These are phyloP conservation scores for Paulownia fortunei DNA, from an alignment of 257 asterid species.

Conservation along the genomic window DNA sequence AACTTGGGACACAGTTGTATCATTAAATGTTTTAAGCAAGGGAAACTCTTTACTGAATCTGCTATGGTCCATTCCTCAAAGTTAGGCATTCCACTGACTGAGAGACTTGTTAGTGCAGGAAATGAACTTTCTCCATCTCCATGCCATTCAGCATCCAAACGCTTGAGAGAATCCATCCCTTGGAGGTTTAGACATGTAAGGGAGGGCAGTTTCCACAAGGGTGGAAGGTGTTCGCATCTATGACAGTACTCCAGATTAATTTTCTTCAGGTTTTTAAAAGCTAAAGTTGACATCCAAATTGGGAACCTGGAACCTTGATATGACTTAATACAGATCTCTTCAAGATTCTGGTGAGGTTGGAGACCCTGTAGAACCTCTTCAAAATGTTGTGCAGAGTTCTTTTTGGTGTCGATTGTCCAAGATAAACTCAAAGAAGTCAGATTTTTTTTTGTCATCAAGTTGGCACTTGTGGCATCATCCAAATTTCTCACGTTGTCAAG, in stretches of 20 bases:
- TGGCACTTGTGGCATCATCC: slow-evolving; percentile 31
- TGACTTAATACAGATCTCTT: not conserved
- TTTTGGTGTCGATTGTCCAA: slow-evolving; percentile 5
- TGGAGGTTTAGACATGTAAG: not conserved
- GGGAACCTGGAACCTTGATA: slow-evolving; percentile 37
- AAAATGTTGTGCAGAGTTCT: not conserved
- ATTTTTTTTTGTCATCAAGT: slow-evolving; percentile 21
- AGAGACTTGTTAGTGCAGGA: slow-evolving; percentile 21
- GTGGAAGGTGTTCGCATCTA: slow-evolving; percentile 37
- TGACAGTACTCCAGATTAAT: not conserved
- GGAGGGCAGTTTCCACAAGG: slow-evolving; percentile 27
- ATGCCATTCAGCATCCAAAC: slow-evolving; percentile 22
- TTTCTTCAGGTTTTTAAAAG: not conserved
- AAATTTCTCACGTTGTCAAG: slow-evolving; percentile 30
- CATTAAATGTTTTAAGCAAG: not conserved
- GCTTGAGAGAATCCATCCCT: slow-evolving; percentile 9
- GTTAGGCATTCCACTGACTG: not conserved
- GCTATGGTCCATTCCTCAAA: slow-evolving; percentile 31
- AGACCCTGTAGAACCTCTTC: slow-evolving; percentile 37
- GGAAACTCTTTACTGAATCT: slow-evolving; percentile 13
- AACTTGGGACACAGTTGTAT: not conserved
- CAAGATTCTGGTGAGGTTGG: slow-evolving; percentile 32
- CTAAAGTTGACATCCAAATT: slow-evolving; percentile 29
- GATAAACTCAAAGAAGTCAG: slow-evolving; percentile 21
- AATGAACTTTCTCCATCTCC: slow-evolving; percentile 28